Conservation (phyloP, 2,329 filamentous ascomycete species). For the Calcarisporium arbuscula region DNA sequence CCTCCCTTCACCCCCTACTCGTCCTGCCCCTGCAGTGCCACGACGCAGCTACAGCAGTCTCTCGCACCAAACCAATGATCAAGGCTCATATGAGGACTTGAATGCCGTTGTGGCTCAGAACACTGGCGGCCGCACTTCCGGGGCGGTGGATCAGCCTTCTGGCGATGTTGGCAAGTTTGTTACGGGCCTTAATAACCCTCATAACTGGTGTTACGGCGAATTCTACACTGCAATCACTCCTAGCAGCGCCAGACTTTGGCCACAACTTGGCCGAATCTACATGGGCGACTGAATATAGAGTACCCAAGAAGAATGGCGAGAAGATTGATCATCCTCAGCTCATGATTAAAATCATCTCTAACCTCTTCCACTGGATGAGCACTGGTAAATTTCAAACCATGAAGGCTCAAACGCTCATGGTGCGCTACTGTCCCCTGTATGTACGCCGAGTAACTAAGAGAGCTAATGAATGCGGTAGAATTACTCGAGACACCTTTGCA, state of each 20-base stretch:
- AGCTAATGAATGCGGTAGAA: slow-evolving; percentile 32
- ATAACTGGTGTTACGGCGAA: slow-evolving; percentile 89
- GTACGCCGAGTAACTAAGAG: not conserved
- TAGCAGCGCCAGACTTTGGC: slow-evolving; percentile 64
- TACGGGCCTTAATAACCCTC: slow-evolving; percentile 72
- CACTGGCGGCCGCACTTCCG: slow-evolving; percentile 30
- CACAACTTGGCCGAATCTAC: slow-evolving; percentile 52
- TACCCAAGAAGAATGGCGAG: slow-evolving; percentile 58
- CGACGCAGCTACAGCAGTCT: slow-evolving; percentile 77
- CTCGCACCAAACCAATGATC: slow-evolving; percentile 29
- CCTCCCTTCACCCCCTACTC: slow-evolving; percentile 51
- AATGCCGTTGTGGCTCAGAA: slow-evolving; percentile 30
- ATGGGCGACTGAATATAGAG: slow-evolving; percentile 59
- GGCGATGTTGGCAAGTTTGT: slow-evolving; percentile 19
- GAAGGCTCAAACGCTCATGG: slow-evolving; percentile 51
- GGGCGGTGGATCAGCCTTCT: slow-evolving; percentile 35
- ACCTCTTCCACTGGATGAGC: slow-evolving; percentile 51
- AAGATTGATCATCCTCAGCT: slow-evolving; percentile 48
- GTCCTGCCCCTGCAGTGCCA: slow-evolving; percentile 63
- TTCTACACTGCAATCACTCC: slow-evolving; percentile 77
- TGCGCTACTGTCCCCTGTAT: slow-evolving; percentile 26
- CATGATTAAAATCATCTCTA: slow-evolving; percentile 53
- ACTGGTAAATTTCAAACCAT: slow-evolving; percentile 44
- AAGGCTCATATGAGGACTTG: slow-evolving; percentile 30
- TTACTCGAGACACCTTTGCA: slow-evolving; percentile 41